phyloP scores from a whole-genome alignment of 331 rosid species.

The Quercus lobata region DNA sequence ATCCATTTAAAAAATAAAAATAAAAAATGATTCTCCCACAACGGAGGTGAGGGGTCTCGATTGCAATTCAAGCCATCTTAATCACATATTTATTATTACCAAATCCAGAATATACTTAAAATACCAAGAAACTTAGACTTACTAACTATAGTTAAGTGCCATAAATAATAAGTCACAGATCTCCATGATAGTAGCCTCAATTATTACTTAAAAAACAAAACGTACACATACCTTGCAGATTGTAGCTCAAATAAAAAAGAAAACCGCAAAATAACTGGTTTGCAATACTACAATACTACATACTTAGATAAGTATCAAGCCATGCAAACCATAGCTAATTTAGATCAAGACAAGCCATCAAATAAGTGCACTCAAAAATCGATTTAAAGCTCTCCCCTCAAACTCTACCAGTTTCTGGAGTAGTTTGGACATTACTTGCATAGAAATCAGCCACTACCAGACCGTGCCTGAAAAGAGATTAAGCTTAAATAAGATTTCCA shows the following conservation, averaged over 20 bases:
- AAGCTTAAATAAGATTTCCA: neutral
- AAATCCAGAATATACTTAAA: neutral
- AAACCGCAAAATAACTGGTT: neutral
- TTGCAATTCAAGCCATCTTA: too few relatives aligned
- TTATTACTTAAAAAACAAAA: neutral
- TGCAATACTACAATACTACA: neutral
- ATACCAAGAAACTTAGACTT: neutral
- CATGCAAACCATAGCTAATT: neutral
- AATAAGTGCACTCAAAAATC: neutral
- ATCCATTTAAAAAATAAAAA: too few relatives aligned
- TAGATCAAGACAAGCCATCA: neutral
- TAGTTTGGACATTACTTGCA: conserved; percentile 1
- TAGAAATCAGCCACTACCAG: conserved; percentile 50
- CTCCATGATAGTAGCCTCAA: neutral
- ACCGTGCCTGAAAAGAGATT: conserved; percentile 52
- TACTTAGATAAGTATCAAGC: neutral
- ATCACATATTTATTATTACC: neutral
- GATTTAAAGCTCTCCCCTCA: neutral
- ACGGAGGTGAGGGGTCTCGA: too few relatives aligned
- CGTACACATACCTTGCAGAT: neutral
- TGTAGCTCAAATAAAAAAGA: neutral
- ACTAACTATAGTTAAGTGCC: neutral
- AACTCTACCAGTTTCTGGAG: neutral
- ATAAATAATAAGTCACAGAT: neutral
- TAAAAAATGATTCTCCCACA: too few relatives aligned